These are phyloP conservation scores for Dictyostelium discoideum DNA, from an alignment of 78 protist species.

Conservation along the genomic window DNA sequence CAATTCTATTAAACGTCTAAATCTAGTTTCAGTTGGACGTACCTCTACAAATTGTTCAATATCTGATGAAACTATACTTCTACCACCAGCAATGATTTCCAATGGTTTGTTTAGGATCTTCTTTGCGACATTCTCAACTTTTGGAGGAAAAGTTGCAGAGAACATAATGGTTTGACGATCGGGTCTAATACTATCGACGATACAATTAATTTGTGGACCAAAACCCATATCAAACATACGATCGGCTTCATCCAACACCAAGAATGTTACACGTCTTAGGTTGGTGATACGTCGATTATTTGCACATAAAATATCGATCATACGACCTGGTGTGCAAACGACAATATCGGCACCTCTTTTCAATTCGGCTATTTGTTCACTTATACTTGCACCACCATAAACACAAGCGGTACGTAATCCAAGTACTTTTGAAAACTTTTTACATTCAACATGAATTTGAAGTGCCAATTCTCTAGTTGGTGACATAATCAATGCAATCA, in stretches of 20 bases:
- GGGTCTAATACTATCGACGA: conserved; percentile 92
- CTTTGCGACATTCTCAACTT: conserved; percentile 85
- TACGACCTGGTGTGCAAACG: conserved; percentile 99
- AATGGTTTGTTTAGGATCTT: conserved; percentile 89
- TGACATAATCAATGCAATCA: conserved; percentile 94
- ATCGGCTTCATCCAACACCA: conserved; percentile 99
- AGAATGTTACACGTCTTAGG: conserved; percentile 93
- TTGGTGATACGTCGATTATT: conserved; percentile 95
- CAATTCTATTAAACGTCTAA: conserved; percentile 82
- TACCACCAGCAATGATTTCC: conserved; percentile 95
- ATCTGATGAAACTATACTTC: conserved; percentile 83
- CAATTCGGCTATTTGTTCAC: conserved; percentile 97
- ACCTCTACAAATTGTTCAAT: conserved; percentile 95
- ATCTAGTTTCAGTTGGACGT: conserved; percentile 69
- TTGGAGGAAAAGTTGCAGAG: conserved; percentile 97
- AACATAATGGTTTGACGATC: conserved; percentile 96
- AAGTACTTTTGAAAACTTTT: conserved; percentile 80
- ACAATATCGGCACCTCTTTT: conserved; percentile 96
- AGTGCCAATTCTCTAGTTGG: conserved; percentile 99
- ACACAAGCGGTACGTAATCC: conserved; percentile 85
- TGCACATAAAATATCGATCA: conserved; percentile 97
- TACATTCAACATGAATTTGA: conserved; percentile 93
- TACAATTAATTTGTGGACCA: conserved; percentile 93
- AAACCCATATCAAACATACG: conserved; percentile 99
- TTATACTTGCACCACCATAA: conserved; percentile 97